Base-by-base conservation (phyloP, 345 rosid genomes). In the Aquilaria malaccensis region DNA sequence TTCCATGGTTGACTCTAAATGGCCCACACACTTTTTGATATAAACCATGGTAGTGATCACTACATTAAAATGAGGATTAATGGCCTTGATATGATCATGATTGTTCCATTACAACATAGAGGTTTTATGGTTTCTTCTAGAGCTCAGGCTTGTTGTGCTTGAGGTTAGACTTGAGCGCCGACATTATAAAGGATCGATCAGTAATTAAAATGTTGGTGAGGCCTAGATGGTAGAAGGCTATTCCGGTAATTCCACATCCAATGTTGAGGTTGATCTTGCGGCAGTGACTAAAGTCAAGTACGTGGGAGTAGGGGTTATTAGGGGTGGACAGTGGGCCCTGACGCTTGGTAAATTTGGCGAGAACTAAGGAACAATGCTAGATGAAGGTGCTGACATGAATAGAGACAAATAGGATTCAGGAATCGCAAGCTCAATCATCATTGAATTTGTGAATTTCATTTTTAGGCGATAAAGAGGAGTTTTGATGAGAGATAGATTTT, bases 351-450 rank as follows among this genome's bases (percentile, higher is more conserved):
- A 92, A 92, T 70, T 92, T 92, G 62, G 96, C 75, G 70, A 92
- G 95, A 61, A 92, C 89, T 11, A 89, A 72, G 53, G 95, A 92
- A 64, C 95, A 83, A 53, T 95, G 86, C 98, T 96, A 92, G 5
- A 92, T 88, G 76, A 96, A 85, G 61, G 95, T 92, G 50, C 92
- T 96, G 32, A 91, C 98, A 77, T 91, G 95, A 77, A 84, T 76
- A 91, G 54, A 33, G 92, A 81, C 62, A 93, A 89, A 52, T 49
- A 50, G 10, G 81, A 71, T 67, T 76, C 79, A 58, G 83, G 68
- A 57, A 87, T 81, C 53, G 76, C 71, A 33, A 93, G 89, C 52
- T 93, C 88, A 52, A 85, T 85, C 71, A 80, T 88, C 60, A 96
- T 96, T 58, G 96, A 93, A 67, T 80, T 96, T 6, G 91, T 89